Evolutionary conservation across 73 alveolate genomes (phyloP).

Genomic region (Symbiodinium pilosum): DNA sequence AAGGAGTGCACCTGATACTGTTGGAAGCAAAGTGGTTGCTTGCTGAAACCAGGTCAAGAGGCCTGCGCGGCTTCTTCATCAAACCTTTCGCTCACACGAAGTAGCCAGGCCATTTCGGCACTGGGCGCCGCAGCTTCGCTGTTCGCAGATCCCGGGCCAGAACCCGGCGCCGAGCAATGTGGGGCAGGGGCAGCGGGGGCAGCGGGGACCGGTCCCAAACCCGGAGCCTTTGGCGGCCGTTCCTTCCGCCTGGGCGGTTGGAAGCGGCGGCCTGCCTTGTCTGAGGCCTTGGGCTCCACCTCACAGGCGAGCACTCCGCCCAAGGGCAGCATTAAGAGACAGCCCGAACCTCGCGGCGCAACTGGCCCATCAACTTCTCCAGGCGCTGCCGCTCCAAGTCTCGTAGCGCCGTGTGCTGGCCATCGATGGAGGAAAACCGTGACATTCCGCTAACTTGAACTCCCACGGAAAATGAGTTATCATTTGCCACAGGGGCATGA

Average conservation of each 20-base stretch:
- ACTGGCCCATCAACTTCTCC: slow-evolving; percentile 91
- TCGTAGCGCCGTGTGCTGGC: slow-evolving; percentile 88
- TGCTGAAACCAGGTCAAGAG: background rate
- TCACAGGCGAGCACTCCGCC: background rate
- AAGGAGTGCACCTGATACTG: slow-evolving; percentile 37
- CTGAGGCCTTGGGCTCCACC: slow-evolving; percentile 89
- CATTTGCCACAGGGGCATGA: background rate
- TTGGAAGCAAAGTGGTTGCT: background rate
- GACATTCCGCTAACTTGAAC: background rate
- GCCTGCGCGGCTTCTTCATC: slow-evolving; percentile 80
- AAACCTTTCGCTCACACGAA: slow-evolving; percentile 66
- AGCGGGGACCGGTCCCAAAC: background rate
- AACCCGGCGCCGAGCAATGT: background rate
- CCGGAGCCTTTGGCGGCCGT: slow-evolving; percentile 48
- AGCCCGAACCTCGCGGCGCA: slow-evolving; percentile 49
- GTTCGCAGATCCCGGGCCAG: background rate
- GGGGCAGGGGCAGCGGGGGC: background rate
- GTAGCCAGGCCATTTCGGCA: slow-evolving; percentile 92
- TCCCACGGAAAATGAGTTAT: too few relatives aligned
- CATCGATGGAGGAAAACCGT: slow-evolving; percentile 87
- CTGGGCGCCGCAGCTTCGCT: slow-evolving; percentile 6
- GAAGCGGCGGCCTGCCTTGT: slow-evolving; percentile 75
- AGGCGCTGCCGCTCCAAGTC: slow-evolving; percentile 94
- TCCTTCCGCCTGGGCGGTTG: slow-evolving; percentile 89
- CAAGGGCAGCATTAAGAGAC: background rate